Percentiles rank a stretch among this genome's conserved stretches.
phyloP scores from a whole-genome alignment of 2,329 filamentous ascomycete genomes.

The Fusarium foetens region DNA sequence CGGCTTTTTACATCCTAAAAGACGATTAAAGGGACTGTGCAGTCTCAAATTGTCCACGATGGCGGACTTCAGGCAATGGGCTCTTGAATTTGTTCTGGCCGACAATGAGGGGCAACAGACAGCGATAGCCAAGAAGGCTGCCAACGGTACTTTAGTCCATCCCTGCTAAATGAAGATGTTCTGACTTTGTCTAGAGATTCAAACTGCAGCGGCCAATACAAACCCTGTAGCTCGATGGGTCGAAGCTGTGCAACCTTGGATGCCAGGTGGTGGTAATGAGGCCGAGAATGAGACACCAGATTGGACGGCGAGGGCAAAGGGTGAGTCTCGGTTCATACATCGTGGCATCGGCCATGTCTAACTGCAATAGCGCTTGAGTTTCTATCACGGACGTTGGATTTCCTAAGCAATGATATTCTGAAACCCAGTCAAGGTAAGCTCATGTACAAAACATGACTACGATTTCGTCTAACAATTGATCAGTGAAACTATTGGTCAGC shows the following conservation, averaged over 20 bases:
- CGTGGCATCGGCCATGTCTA: neutral
- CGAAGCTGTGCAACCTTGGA: conserved; percentile 65
- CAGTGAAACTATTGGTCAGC: conserved; percentile 59
- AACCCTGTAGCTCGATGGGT: conserved; percentile 65
- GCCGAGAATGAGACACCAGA: conserved; percentile 57
- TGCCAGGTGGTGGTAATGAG: conserved; percentile 55
- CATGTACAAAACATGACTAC: neutral
- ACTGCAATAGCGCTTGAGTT: conserved; percentile 62
- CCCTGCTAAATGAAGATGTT: neutral
- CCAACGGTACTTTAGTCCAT: conserved; percentile 49
- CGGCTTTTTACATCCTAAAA: neutral
- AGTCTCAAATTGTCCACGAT: conserved; percentile 46
- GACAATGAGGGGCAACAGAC: conserved; percentile 57
- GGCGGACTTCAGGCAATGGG: conserved; percentile 63
- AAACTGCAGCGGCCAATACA: conserved; percentile 55
- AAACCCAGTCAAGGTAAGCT: conserved; percentile 61
- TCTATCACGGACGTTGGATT: conserved; percentile 62
- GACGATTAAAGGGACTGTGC: neutral
- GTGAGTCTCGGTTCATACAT: conserved; percentile 42
- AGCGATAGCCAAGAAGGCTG: conserved; percentile 58
- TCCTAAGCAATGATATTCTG: conserved; percentile 57
- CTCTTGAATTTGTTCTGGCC: conserved; percentile 64
- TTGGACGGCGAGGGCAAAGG: conserved; percentile 64
- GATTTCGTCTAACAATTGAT: conserved; percentile 8
- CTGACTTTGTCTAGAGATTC: conserved; percentile 53